These are phyloP conservation scores for Aspergillus quadricinctus DNA, from an alignment of 2,329 filamentous ascomycete genomes.

Conservation along the genomic window DNA sequence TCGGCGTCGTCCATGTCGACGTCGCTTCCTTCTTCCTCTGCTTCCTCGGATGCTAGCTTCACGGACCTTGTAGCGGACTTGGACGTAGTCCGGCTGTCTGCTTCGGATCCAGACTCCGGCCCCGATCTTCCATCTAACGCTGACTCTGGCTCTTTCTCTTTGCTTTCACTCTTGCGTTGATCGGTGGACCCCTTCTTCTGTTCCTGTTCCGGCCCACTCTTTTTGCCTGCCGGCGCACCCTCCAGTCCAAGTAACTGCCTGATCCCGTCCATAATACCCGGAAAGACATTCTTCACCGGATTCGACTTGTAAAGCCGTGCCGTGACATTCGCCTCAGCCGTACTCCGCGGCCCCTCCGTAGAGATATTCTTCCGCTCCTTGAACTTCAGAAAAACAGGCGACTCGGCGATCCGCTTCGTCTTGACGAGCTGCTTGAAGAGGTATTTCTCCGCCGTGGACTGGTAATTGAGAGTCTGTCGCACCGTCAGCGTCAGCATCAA, in stretches of 20 bases:
- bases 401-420: constrained; percentile 54
- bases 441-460: constrained; percentile 48
- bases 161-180: constrained; percentile 3
- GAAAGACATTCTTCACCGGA: constrained; percentile 53
- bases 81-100: background rate
- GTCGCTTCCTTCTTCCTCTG: background rate
- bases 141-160: background rate
- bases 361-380: constrained; percentile 34
- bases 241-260: constrained; percentile 36
- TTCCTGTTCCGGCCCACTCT: constrained; percentile 4
- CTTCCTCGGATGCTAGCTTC: background rate
- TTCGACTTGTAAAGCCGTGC: constrained; percentile 58
- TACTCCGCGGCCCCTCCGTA: constrained; percentile 37
- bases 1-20: constrained; percentile 22
- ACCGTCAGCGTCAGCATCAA: too few species aligned
- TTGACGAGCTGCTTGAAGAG: constrained; percentile 54
- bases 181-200: constrained; percentile 8
- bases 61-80: background rate
- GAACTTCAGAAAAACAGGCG: constrained; percentile 44
- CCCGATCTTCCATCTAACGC: background rate
- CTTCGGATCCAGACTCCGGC: background rate
- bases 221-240: constrained; percentile 16
- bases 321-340: constrained; percentile 53
- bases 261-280: constrained; percentile 42
- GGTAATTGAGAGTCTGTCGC: constrained; percentile 47